Evolutionary conservation across 345 rosid genomes (phyloP), one percentile per base, ranked within the genome.

Genomic region (Chamaenerion angustifolium): DNA sequence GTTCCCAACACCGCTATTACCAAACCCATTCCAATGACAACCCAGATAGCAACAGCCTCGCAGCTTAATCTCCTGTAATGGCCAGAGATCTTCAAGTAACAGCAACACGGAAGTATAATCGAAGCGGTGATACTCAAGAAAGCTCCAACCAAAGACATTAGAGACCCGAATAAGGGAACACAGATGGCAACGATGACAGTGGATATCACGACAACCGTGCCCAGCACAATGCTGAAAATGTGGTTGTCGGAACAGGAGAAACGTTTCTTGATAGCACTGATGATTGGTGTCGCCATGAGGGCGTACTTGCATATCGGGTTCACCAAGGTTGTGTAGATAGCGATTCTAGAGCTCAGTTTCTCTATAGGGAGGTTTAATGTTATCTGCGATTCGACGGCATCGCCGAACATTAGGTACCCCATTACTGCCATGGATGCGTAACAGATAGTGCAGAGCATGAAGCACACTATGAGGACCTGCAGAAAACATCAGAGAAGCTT

Each of bases 351-450:
- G 41, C 59, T 51, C 41, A 66, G 15, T 43, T 60, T 42, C 1
- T 27, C 27, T 2, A 43, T 42, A 3, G 72, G 72, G 12, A 67
- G 64, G 47, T 71, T 46, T 12, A 71, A 45, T 4, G 72, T 64
- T 40, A 63, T 60, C 16, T 64, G 72, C 0, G 76, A 60, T 15
- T 63, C 57, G 2, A 56, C 72, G 23, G 16, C 16, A 0, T 53
- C 53, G 4, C 76, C 67, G 19, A 56, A 67, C 59, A 71, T 67
- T 3, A 63, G 50, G 60, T 64, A 67, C 1, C 76, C 76, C 55
- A 67, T 16, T 8, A 57, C 42, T 2, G 69, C 67, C 62, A 71
- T 67, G 13, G 59, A 49, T 23, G 64, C 54, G 25, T 57, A 54
- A 11, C 56, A 50, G 45, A 59, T 12, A 6, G 62, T 60, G 45